Evolutionary conservation across 768 basidiomycete genomes (phyloP), one percentile per base, ranked within the genome.

Genomic region (Mycena vulgaris): DNA sequence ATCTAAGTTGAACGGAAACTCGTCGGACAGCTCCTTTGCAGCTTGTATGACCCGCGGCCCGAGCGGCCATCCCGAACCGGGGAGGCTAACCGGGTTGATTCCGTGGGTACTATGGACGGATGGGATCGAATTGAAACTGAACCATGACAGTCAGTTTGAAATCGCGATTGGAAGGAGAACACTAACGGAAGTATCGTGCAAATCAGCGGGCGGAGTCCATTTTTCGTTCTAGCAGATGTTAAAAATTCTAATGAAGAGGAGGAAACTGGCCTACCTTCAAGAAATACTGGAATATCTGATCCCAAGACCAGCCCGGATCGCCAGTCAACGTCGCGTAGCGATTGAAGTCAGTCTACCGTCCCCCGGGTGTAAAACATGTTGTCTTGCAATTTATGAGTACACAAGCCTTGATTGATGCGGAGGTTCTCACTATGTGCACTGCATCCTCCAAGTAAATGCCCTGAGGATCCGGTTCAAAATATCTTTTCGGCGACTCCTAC

Each of bases 271-370:
- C 53, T 53, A 82, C 83, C 71, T 79, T 79, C 35, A 69, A 64
- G 47, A 80, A 75, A 69, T 81, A 84, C 47, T 79, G 75, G 37
- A 77, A 74, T 31, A 86, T 77, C 17, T 76, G 77, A 27, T 77
- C 66, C 84, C 84, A 86, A 13, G 75, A 76, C 83, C 82, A 85
- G 17, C 81, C 80, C 13, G 65, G 21, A 69, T 86, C 83, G 10
- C 79, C 79, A 17, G 82, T 79, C 21, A 82, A 65, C 14, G 65
- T 52, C 2, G 79, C 83, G 14, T 77, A 77, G 37, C 80, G 79
- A 49, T 85, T 75, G 68, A 75, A 84, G 47, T 77, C 16, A n/a
- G 75, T 86, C 83, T 23, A 83, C 83, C 5, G 55, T 72, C 0
- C 81, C 73, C 5, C 83, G 80, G 25, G 81, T 82, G 64, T 81